Evolutionary conservation across 1,284 basidiomycete genomes (phyloP).

Genomic region (Agroathelia rolfsii): DNA sequence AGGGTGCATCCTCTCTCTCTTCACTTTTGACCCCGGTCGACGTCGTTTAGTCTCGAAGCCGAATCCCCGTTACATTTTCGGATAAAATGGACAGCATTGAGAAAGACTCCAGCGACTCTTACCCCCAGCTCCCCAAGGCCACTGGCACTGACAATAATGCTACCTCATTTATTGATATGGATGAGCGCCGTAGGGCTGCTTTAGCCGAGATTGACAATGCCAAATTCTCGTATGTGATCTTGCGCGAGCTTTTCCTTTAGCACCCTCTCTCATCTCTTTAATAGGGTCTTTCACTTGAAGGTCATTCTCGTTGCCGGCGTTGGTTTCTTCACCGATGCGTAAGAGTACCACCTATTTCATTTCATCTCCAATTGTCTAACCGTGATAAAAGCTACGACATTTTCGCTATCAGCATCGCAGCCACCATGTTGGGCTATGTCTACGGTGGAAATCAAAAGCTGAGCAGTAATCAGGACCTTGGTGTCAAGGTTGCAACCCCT

Average conservation of each 20-base stretch:
- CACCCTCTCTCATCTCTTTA: constrained; percentile 7
- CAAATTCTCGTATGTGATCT: constrained; percentile 48
- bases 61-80: no score
- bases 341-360: constrained; percentile 20
- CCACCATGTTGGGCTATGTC: constrained; percentile 47
- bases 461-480: constrained; percentile 47
- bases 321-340: constrained; percentile 81
- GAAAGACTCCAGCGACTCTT: no score
- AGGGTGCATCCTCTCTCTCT: no score
- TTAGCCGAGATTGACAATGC: constrained; percentile 72
- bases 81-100: no score
- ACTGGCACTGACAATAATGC: no score
- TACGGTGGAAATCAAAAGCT: constrained; percentile 32
- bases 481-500: constrained; percentile 53
- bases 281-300: constrained; percentile 60
- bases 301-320: constrained; percentile 67
- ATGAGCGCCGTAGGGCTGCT: constrained; percentile 57
- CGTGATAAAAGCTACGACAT: constrained; percentile 30
- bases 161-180: no score
- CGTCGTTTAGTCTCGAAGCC: no score
- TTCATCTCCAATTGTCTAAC: not conserved
- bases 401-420: constrained; percentile 45
- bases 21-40: no score
- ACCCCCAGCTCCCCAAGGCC: no score
- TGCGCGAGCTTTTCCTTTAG: no score